A percentile compares a stretch with the other conserved stretches of the same genome.
Conservation (phyloP, 73 alveolate genomes). For the Paramecium biaurelia region DNA sequence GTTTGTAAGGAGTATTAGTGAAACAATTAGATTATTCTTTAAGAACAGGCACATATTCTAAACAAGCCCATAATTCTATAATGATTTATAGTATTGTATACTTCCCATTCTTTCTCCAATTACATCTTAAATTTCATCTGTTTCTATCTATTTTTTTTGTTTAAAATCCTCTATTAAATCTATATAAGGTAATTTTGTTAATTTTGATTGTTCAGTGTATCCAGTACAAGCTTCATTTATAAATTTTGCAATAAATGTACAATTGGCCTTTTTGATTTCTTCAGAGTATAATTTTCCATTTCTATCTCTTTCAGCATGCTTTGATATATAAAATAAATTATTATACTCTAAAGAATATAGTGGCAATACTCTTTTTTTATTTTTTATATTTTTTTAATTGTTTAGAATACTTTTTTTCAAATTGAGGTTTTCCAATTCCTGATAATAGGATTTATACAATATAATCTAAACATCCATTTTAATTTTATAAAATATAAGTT, state of each 20-base stretch:
- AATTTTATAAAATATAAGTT: neutral
- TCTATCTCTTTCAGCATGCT: conserved; percentile 35
- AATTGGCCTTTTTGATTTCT: neutral
- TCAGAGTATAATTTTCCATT: conserved; percentile 1
- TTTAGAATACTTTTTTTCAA: conserved; percentile 19
- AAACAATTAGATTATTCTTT: conserved; percentile 11
- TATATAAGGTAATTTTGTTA: conserved; percentile 26
- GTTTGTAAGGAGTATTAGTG: neutral
- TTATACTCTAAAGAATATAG: neutral
- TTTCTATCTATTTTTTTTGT: neutral
- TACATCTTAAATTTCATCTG: neutral
- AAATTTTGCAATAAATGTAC: neutral
- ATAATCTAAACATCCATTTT: conserved; percentile 12
- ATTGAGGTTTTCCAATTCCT: neutral
- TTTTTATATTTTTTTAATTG: neutral
- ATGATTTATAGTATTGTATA: neutral
- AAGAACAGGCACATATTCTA: conserved; percentile 36
- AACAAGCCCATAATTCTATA: conserved; percentile 35
- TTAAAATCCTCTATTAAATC: neutral
- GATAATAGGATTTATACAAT: neutral
- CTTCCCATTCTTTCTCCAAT: conserved; percentile 53
- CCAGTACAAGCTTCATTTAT: neutral
- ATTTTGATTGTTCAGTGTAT: neutral
- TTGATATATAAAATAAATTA: neutral
- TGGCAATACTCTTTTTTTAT: conserved; percentile 22